These are phyloP conservation scores for Escallonia herrerae DNA, from an alignment of 129 eudicot genomes.

Conservation along the genomic window DNA sequence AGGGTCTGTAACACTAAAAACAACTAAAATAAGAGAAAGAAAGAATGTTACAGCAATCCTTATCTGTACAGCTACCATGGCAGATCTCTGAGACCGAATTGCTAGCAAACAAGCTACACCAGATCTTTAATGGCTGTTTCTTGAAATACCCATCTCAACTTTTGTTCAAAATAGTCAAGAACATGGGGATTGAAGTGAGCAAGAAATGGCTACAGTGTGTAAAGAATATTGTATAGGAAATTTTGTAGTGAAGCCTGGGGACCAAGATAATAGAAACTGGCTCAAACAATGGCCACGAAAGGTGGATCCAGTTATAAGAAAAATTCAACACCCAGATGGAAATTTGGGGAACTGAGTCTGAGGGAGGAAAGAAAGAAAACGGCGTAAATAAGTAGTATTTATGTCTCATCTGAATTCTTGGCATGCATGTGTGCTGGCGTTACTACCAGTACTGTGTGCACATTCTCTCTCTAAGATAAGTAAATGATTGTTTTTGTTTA, in stretches of 20 bases:
- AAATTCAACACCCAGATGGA: background rate
- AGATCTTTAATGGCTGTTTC: conserved; percentile 3
- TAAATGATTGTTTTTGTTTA: too few relatives aligned
- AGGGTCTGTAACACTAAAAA: conserved; percentile 62
- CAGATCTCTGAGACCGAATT: background rate
- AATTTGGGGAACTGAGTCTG: too few relatives aligned
- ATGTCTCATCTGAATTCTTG: too few relatives aligned
- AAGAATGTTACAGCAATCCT: conserved; percentile 11
- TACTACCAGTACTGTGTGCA: too few relatives aligned
- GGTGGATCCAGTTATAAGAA: conserved; percentile 12
- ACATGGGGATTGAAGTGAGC: conserved; percentile 26
- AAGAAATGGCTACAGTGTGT: conserved; percentile 5
- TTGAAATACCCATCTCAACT: conserved; percentile 21
- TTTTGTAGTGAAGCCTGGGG: background rate
- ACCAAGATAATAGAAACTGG: background rate
- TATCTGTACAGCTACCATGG: conserved; percentile 27
- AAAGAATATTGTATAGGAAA: background rate
- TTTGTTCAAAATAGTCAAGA: conserved; percentile 1
- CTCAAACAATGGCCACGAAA: conserved; percentile 5
- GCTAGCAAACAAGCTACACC: conserved; percentile 6
- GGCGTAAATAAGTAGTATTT: too few relatives aligned
- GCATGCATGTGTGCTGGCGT: too few relatives aligned
- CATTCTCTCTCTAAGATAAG: too few relatives aligned
- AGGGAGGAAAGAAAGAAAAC: too few relatives aligned
- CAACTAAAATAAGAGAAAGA: conserved; percentile 27